Evolutionary conservation across 202 grass and related monocot species (phyloP), one percentile per base, ranked within the genome.

Genomic region (Carex sylvatica): DNA sequence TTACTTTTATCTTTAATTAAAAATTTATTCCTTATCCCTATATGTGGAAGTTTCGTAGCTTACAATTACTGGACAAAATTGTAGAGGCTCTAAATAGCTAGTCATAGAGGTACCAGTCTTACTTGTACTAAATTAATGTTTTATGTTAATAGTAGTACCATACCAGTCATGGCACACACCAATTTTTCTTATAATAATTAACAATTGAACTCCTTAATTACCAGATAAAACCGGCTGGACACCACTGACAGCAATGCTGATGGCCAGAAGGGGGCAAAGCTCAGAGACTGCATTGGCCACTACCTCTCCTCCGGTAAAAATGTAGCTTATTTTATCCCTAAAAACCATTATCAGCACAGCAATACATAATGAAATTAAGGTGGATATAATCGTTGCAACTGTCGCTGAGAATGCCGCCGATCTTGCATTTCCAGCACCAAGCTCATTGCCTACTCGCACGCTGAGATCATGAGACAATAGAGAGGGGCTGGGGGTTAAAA

Each of bases 361-460:
- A 18, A 88, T 55, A 26, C 85, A 11, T n/a, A 60, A 62, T n/a
- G 95, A 82, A 44, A 98, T 91, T 53, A 93, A 16, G 6, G 86
- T 67, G 0, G 89, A 93, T 61, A 95, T 16, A 9, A 16, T 53
- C 12, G 91, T 98, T 53, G 94, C 95, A 5, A 91, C 61, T 65
- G 81, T 83, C 0, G 93, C 83, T 16, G 91, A 98, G 83, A 95
- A 98, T 53, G 77, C 87, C 0, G 92, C 91, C 0, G 95, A 93
- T 80, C 84, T 95, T 20, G 91, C 86, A 75, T 98, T 87, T 42
- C 95, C 91, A 46, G 92, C 92, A 2, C 95, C 95, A 19, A 98
- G 87, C 61, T 98, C 95, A 10, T 98, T 98, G 13, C 91, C 89
- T 9, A 98, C 95, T n/a, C 91, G 84, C 88, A 95, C 95, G 15